These are phyloP conservation scores for Austroboletus eburneus DNA, from an alignment of 768 basidiomycete genomes.

Conservation along the genomic window DNA sequence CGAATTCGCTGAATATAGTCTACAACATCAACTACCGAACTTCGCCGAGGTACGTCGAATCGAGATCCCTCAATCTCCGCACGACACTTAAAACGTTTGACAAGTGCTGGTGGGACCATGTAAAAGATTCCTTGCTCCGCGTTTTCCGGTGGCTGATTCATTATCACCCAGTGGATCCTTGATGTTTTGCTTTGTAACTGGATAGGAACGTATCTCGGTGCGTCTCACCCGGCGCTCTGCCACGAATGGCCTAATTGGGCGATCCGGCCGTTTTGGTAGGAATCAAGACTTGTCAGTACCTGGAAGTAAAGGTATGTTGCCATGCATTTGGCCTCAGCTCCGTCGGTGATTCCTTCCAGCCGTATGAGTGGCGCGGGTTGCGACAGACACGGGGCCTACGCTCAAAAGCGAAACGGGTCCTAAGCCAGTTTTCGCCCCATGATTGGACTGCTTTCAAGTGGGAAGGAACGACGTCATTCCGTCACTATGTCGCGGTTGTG, in stretches of 20 bases:
- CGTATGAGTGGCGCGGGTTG: slow-evolving; percentile 82
- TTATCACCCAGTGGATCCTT: slow-evolving; percentile 64
- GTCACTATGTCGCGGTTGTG: slow-evolving; percentile 73
- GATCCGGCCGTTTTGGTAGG: slow-evolving; percentile 37
- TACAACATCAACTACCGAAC: slow-evolving; percentile 85
- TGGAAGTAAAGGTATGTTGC: slow-evolving; percentile 72
- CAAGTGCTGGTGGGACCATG: slow-evolving; percentile 96
- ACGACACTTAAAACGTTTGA: slow-evolving; percentile 10
- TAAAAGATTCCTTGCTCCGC: slow-evolving; percentile 34
- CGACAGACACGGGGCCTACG: slow-evolving; percentile 73
- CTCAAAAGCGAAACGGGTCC: slow-evolving; percentile 72
- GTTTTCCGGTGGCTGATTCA: slow-evolving; percentile 9
- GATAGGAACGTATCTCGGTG: slow-evolving; percentile 80
- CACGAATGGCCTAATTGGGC: slow-evolving; percentile 14
- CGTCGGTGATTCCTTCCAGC: slow-evolving; percentile 38
- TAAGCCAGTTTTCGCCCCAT: slow-evolving; percentile 82
- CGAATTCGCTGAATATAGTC: slow-evolving; percentile 83
- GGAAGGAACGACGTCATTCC: slow-evolving; percentile 74
- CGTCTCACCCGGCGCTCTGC: slow-evolving; percentile 12
- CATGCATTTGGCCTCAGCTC: background rate
- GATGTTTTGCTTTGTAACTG: slow-evolving; percentile 88
- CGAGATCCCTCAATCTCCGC: slow-evolving; percentile 15
- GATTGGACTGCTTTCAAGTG: slow-evolving; percentile 88
- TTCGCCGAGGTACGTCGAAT: slow-evolving; percentile 68
- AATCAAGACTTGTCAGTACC: slow-evolving; percentile 83